Evolutionary conservation across 2,329 filamentous ascomycete genomes (phyloP).

Genomic region (Talaromyces verruculosus): DNA sequence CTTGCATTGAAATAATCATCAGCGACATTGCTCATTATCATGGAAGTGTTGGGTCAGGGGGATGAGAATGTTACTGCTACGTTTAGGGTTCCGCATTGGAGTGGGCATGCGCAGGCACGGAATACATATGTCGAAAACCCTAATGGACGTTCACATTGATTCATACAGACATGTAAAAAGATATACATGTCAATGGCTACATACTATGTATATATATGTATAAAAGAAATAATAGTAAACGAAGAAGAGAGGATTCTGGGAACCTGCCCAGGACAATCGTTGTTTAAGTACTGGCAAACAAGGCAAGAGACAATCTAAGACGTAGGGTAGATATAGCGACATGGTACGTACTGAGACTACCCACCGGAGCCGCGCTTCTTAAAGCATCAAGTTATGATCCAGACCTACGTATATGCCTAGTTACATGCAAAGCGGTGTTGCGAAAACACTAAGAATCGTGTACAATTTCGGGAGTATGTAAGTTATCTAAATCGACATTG

Average conservation of each 20-base stretch:
- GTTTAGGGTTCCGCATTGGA: no score
- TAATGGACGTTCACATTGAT: no score
- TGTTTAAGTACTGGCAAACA: neutral
- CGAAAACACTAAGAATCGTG: neutral
- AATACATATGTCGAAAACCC: no score
- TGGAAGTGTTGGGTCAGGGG: no score
- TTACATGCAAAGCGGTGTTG: neutral
- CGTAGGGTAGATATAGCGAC: no score
- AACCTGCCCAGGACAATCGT: neutral
- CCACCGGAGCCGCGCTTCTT: neutral
- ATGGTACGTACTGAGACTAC: neutral
- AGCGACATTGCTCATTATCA: no score
- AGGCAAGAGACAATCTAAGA: neutral
- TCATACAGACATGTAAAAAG: no score
- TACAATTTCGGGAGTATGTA: neutral
- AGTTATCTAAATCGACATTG: neutral
- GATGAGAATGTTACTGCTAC: no score
- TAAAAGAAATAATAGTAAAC: neutral
- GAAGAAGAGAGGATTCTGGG: neutral
- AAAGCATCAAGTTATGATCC: neutral
- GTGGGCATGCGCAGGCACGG: no score
- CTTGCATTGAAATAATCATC: no score
- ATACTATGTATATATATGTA: neutral
- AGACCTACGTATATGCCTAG: neutral
- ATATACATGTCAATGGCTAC: neutral